phyloP scores from a whole-genome alignment of 306 rosid species.

The Corylus avellana region DNA sequence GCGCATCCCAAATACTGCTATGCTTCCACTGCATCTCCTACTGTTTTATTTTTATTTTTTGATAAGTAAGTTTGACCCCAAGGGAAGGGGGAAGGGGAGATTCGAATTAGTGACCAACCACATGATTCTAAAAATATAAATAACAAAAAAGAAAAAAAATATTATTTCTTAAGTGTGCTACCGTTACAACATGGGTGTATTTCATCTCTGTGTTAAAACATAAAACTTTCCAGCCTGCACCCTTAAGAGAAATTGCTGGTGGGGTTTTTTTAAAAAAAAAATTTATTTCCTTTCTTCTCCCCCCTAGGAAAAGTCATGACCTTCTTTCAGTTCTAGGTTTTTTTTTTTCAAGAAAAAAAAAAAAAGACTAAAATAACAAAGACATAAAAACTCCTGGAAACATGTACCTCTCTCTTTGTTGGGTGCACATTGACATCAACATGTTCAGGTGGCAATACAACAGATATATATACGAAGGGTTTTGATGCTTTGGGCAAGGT shows the following conservation, averaged over 20 bases:
- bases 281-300: neutral
- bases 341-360: neutral
- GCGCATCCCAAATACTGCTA: neutral
- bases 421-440: conserved; percentile 94
- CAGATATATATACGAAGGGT: conserved; percentile 85
- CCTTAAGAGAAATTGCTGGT: neutral
- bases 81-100: too few species aligned
- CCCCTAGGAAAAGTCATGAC: neutral
- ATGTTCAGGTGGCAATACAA: conserved; percentile 79
- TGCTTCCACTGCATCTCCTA: neutral
- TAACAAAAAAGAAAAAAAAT: neutral
- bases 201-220: neutral
- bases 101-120: too few species aligned
- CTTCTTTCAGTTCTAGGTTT: neutral
- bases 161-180: too few species aligned
- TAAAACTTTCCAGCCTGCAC: neutral
- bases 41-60: too few species aligned
- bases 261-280: neutral
- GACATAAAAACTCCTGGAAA: neutral
- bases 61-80: too few species aligned
- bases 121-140: neutral
- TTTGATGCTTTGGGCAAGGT: conserved; percentile 94
- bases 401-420: conserved; percentile 87
- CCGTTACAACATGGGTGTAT: too few species aligned
- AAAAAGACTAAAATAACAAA: neutral